A percentile compares a stretch with the other conserved stretches of the same genome.
Evolutionary conservation across 2,329 filamentous ascomycete species (phyloP).

Genomic region (Aspergillus sp.): DNA sequence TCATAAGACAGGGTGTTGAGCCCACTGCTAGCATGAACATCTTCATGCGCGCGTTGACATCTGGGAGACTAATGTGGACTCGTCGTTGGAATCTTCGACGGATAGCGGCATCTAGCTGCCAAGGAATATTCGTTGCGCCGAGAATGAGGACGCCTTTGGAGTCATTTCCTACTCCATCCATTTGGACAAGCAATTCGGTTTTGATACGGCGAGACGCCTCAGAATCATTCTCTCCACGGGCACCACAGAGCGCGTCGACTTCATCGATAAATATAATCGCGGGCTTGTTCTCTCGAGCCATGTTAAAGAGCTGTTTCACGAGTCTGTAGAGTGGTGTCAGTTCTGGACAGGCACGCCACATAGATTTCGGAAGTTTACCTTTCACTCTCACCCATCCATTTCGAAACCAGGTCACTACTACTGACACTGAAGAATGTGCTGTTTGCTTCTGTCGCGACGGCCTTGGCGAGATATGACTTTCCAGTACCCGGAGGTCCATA

Average conservation of each 20-base stretch:
- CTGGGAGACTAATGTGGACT: conserved; percentile 92
- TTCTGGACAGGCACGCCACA: background rate
- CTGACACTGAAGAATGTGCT: conserved; percentile 99
- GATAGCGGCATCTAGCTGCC: conserved; percentile 96
- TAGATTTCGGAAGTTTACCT: conserved; percentile 56
- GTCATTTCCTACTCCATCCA: conserved; percentile 98
- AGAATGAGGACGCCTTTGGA: conserved; percentile 91
- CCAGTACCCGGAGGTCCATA: conserved; percentile 96
- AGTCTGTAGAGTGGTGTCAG: conserved; percentile 55
- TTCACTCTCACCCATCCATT: conserved; percentile 99
- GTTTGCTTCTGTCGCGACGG: conserved; percentile 96
- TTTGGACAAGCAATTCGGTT: conserved; percentile 96
- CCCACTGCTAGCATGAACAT: conserved; percentile 98
- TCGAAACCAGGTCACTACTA: conserved; percentile 94
- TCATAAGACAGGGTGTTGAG: conserved; percentile 82
- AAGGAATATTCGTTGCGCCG: conserved; percentile 96
- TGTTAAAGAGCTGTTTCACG: conserved; percentile 94
- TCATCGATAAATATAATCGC: conserved; percentile 99
- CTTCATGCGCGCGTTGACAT: conserved; percentile 78
- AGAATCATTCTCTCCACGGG: conserved; percentile 90
- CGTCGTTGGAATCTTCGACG: conserved; percentile 91
- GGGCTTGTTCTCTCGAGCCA: conserved; percentile 97
- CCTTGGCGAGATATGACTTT: conserved; percentile 96
- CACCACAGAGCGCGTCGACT: conserved; percentile 93
- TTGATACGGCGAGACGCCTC: conserved; percentile 98